Conservation (phyloP, 2,329 filamentous ascomycete genomes). For the Teratosphaeria pseudoeucalypti region DNA sequence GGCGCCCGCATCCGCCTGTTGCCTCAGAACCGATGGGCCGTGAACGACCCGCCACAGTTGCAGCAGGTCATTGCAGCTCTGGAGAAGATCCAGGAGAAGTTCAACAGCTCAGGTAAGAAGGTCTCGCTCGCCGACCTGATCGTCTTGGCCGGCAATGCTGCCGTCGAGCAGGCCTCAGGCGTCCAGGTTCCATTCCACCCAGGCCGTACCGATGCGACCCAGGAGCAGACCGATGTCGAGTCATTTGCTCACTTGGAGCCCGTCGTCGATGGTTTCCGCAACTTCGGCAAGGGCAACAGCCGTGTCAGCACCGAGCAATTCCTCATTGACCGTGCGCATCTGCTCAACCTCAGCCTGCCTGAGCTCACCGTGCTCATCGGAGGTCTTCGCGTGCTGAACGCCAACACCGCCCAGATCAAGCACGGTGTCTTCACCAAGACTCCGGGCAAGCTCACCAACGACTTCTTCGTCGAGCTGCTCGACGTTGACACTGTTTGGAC, state of each 20-base stretch:
- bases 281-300: constrained; percentile 55
- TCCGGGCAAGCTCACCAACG: constrained; percentile 62
- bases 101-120: constrained; percentile 56
- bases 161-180: constrained; percentile 60
- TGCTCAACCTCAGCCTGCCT: constrained; percentile 59
- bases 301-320: constrained; percentile 58
- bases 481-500: constrained; percentile 59
- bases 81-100: constrained; percentile 55
- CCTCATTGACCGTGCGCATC: constrained; percentile 61
- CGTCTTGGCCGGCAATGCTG: constrained; percentile 61
- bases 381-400: constrained; percentile 58
- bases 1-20: constrained; percentile 65
- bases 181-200: constrained; percentile 60
- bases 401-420: constrained; percentile 60
- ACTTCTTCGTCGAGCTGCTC: constrained; percentile 74
- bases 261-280: constrained; percentile 65
- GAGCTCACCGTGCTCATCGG: constrained; percentile 63
- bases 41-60: constrained; percentile 62
- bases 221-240: constrained; percentile 59
- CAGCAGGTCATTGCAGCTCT: constrained; percentile 50
- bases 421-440: constrained; percentile 58
- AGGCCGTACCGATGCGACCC: constrained; percentile 60
- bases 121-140: constrained; percentile 72
- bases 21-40: constrained; percentile 61
- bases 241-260: constrained; percentile 60